phyloP scores from a whole-genome alignment of 495 filamentous ascomycete genomes.

The Filosporella fistucella region DNA sequence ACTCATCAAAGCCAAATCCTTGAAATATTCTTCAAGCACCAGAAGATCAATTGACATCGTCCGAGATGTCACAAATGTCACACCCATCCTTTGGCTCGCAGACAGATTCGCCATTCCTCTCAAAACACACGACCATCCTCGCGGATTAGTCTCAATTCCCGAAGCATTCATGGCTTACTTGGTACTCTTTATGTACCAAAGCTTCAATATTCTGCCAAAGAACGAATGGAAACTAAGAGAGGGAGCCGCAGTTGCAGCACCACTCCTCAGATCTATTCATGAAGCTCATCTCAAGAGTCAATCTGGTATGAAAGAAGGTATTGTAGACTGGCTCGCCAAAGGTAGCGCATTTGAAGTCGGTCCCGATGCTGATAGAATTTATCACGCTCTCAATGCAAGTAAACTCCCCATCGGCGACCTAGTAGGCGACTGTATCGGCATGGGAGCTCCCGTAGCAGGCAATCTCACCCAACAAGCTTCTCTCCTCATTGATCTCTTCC shows the following conservation, averaged over 20 bases:
- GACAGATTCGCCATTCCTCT: slow-evolving; percentile 70
- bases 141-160: slow-evolving; percentile 68
- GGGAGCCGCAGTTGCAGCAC: slow-evolving; percentile 55
- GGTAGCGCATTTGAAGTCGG: slow-evolving; percentile 33
- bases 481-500: slow-evolving; percentile 76
- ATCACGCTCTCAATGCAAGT: slow-evolving; percentile 59
- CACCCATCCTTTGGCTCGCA: slow-evolving; percentile 68
- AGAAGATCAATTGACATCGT: slow-evolving; percentile 35
- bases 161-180: slow-evolving; percentile 74
- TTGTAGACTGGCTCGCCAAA: slow-evolving; percentile 37
- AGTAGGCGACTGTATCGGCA: slow-evolving; percentile 32
- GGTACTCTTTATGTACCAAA: slow-evolving; percentile 55
- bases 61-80: slow-evolving; percentile 52
- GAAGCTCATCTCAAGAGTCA: slow-evolving; percentile 37
- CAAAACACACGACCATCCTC: slow-evolving; percentile 60
- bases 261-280: slow-evolving; percentile 44
- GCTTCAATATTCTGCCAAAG: slow-evolving; percentile 43
- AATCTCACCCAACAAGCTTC: slow-evolving; percentile 73
- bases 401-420: slow-evolving; percentile 55
- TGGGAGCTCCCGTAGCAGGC: slow-evolving; percentile 58
- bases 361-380: slow-evolving; percentile 36
- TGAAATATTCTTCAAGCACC: slow-evolving; percentile 25
- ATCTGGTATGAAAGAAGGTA: slow-evolving; percentile 56
- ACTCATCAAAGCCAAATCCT: slow-evolving; percentile 31
- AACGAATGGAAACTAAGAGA: slow-evolving; percentile 55